Conservation (phyloP, 2,329 filamentous ascomycete species). For the Leptodontidium sp. region DNA sequence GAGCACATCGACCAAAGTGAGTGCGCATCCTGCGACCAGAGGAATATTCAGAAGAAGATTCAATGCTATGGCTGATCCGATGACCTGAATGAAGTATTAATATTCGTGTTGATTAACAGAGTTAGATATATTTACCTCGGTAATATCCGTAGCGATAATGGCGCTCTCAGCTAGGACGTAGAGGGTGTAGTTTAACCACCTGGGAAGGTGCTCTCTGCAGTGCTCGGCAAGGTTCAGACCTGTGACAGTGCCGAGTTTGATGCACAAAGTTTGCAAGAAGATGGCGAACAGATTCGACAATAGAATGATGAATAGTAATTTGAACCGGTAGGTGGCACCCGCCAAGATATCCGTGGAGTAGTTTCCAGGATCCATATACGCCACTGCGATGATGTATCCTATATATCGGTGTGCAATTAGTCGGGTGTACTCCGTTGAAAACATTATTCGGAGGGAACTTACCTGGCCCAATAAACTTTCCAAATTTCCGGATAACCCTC, state of each 20-base stretch:
- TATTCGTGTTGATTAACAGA: too few relatives aligned
- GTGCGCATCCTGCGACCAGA: constrained; percentile 71
- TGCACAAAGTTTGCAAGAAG: constrained; percentile 63
- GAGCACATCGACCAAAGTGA: constrained; percentile 74
- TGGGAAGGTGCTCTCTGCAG: constrained; percentile 57
- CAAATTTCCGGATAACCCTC: constrained; percentile 46
- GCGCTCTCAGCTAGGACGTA: constrained; percentile 63
- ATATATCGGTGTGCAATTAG: constrained; percentile 13
- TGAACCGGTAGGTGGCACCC: constrained; percentile 61
- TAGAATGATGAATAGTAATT: constrained; percentile 62
- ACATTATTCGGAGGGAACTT: constrained; percentile 40
- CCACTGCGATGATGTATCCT: constrained; percentile 45
- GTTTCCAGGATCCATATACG: constrained; percentile 56
- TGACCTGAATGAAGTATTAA: constrained; percentile 46
- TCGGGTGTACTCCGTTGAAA: not conserved
- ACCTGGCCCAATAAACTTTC: constrained; percentile 61
- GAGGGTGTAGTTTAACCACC: constrained; percentile 60
- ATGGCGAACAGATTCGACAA: constrained; percentile 67
- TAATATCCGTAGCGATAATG: constrained; percentile 66
- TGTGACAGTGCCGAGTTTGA: constrained; percentile 63
- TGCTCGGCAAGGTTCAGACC: constrained; percentile 61
- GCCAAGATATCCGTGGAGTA: constrained; percentile 66
- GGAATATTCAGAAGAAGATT: constrained; percentile 71
- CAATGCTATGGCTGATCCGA: constrained; percentile 74
- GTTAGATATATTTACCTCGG: constrained; percentile 49